Percentiles rank a stretch among this genome's conserved stretches.
Evolutionary conservation across 306 rosid genomes (phyloP).

Genomic region (Benincasa hispida): DNA sequence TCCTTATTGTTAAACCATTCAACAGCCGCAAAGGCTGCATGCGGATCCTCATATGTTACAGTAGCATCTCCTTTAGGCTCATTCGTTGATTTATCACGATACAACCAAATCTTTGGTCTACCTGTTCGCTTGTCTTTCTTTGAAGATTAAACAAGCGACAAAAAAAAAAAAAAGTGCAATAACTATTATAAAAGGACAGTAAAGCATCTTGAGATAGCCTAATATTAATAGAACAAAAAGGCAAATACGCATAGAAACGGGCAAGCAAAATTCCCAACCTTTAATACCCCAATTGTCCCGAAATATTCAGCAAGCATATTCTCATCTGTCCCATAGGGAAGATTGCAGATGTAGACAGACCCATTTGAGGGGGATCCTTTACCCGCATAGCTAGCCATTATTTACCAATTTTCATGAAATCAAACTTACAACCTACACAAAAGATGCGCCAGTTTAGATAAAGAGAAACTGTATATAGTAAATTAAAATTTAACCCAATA

Average conservation of each 20-base stretch:
- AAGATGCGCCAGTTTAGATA: not conserved
- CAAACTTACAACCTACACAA: slow-evolving; percentile 23
- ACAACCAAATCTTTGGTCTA: slow-evolving; percentile 78
- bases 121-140: slow-evolving; percentile 99
- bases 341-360: slow-evolving; percentile 80
- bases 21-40: slow-evolving; percentile 90
- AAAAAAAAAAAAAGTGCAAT: not conserved
- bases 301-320: slow-evolving; percentile 80
- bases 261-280: slow-evolving; percentile 39
- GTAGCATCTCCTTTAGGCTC: slow-evolving; percentile 99
- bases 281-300: slow-evolving; percentile 80
- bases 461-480: not conserved
- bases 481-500: not conserved
- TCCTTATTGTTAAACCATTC: slow-evolving; percentile 96
- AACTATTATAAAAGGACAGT: not conserved
- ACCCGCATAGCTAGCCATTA: slow-evolving; percentile 64
- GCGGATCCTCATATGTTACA: slow-evolving; percentile 93
- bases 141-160: not conserved
- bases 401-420: slow-evolving; percentile 53
- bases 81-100: slow-evolving; percentile 73
- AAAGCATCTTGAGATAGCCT: not conserved
- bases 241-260: not conserved
- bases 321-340: slow-evolving; percentile 86
- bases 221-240: not conserved
- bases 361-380: slow-evolving; percentile 68